phyloP scores from a whole-genome alignment of 139 green algal genomes.

The Asterochloris sp. region DNA sequence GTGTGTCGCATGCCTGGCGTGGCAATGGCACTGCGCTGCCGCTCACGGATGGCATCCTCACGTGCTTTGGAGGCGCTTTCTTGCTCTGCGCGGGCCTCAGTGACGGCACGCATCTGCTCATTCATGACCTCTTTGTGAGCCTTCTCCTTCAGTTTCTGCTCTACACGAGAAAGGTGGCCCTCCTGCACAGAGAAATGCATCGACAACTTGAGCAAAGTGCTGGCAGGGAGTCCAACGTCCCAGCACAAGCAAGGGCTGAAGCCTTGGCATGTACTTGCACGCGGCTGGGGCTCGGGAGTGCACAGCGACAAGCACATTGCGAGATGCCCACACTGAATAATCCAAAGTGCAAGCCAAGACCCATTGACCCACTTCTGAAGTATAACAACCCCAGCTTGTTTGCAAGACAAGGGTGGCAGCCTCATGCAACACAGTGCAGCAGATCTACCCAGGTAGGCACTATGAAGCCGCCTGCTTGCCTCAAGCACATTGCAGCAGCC shows the following conservation, averaged over 20 bases:
- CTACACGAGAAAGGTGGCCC: conserved; percentile 69
- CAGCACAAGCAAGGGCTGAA: neutral
- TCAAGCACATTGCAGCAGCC: neutral
- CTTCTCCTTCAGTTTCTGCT: conserved; percentile 74
- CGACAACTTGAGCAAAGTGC: neutral
- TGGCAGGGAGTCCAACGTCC: neutral
- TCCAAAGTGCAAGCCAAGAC: neutral
- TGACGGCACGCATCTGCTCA: conserved; percentile 60
- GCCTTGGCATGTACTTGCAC: neutral
- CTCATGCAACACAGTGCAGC: neutral
- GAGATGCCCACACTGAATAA: neutral
- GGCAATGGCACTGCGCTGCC: conserved; percentile 62
- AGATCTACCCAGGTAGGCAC: too few relatives aligned
- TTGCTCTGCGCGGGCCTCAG: conserved; percentile 34
- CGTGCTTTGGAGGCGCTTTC: neutral
- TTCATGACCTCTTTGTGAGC: conserved; percentile 77
- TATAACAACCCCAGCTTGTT: neutral
- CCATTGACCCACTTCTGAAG: neutral
- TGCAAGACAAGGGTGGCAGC: too few relatives aligned
- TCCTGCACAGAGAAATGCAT: conserved; percentile 16
- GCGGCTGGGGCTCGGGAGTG: neutral
- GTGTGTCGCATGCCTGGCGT: conserved; percentile 53
- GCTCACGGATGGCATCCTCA: conserved; percentile 33
- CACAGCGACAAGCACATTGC: neutral
- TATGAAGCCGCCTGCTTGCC: neutral